Evolutionary conservation across 495 filamentous ascomycete species (phyloP), one percentile per base, ranked within the genome.

Genomic region (Penicillium paxilli): DNA sequence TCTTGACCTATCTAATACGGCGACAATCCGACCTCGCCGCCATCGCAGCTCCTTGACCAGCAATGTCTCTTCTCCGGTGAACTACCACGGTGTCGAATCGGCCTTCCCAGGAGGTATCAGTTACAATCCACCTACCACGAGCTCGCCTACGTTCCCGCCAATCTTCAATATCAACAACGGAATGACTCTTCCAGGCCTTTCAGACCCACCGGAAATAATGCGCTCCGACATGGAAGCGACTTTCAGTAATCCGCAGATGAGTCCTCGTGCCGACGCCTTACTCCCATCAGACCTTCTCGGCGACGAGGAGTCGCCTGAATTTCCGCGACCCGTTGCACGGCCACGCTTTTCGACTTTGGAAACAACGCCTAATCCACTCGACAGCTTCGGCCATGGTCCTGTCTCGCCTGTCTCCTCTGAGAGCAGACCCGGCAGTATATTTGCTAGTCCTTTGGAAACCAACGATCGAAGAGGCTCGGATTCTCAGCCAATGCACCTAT

Each of bases 261-360:
- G 90, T 58, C 91, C 91, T 22, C 87, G 88, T 11, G 91, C 91
- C 8, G 83, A 89, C 45, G 78, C 87, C 20, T 75, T 94, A 22
- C 72, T 96, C 21, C 91, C 91, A 20, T 91, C 89, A 1, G 87
- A 89, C 56, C 83, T 96, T 49, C 84, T 96, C 57, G 71, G 87
- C 2, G 83, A 91, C 53, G 90, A 92, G 41, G 90, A 92, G 52
- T 77, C 78, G 6, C 80, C 84, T 1, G 74, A 67, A 76, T 79
- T 71, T 72, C 83, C 54, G 49, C 63, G 53, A 52, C 77, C 60
- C 62, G 64, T 65, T 60, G 73, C 55, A 55, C 67, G 49, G 63
- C 70, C 60, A 62, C 51, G 72, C 55, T 74, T 75, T 38, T 59
- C 75, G 16, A 65, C 71, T 40, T 55, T 75, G 66, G 63, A 71